Evolutionary conservation across 2,329 filamentous ascomycete species (phyloP).

Genomic region (Aspergillus sp.): DNA sequence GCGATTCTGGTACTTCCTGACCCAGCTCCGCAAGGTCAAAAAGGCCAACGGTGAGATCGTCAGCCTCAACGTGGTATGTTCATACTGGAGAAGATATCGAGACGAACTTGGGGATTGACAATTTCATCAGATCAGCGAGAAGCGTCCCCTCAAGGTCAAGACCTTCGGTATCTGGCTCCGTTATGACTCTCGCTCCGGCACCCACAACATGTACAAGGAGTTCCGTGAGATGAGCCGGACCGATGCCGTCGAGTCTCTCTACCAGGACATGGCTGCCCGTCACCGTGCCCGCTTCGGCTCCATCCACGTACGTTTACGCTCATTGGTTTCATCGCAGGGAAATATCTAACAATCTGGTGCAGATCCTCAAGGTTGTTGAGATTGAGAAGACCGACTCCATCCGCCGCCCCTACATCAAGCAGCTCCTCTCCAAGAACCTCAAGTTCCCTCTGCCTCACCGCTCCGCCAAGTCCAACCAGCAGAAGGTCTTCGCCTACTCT

Average conservation of each 20-base stretch:
- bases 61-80: conserved; percentile 87
- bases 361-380: conserved; percentile 99
- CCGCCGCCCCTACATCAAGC: conserved; percentile 99
- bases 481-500: conserved; percentile 91
- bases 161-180: conserved; percentile 99
- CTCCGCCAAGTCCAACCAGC: conserved; percentile 77
- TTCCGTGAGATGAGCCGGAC: conserved; percentile 98
- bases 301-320: conserved; percentile 79
- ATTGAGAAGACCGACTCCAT: conserved; percentile 91
- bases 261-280: conserved; percentile 99
- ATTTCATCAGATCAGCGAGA: conserved; percentile 82
- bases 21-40: conserved; percentile 99
- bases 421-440: conserved; percentile 92
- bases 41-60: conserved; percentile 99
- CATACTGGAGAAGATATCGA: conserved; percentile 1
- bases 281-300: conserved; percentile 98
- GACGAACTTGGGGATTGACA: conserved; percentile 22
- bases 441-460: conserved; percentile 99
- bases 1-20: conserved; percentile 99
- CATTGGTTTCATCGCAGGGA: neutral
- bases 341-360: conserved; percentile 26
- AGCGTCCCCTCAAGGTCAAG: conserved; percentile 99
- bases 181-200: conserved; percentile 99
- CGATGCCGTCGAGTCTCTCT: conserved; percentile 93
- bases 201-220: conserved; percentile 99